A percentile compares a stretch with the other conserved stretches of the same genome.
These are phyloP conservation scores for Onygenales sp. DNA, from an alignment of 2,329 filamentous ascomycete species.

Conservation along the genomic window DNA sequence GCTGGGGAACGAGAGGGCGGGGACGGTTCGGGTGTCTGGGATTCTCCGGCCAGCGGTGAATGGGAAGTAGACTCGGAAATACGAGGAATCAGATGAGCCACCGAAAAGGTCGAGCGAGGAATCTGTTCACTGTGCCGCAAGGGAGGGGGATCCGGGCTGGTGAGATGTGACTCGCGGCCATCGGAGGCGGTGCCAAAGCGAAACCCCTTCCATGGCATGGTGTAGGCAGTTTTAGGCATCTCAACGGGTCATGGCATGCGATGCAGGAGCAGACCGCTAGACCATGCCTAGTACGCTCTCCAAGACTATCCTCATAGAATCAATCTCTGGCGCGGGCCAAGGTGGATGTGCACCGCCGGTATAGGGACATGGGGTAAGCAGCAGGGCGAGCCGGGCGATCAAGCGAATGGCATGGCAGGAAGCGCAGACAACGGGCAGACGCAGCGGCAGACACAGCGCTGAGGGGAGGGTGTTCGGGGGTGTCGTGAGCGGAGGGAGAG, in stretches of 20 bases:
- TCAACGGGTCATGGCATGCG: slow-evolving; percentile 6
- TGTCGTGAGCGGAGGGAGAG: too few relatives aligned
- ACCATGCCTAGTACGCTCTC: background rate
- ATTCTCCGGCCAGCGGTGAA: slow-evolving; percentile 2
- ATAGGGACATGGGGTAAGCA: background rate
- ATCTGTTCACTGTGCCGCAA: slow-evolving; percentile 8
- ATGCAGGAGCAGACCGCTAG: background rate
- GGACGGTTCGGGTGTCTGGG: background rate
- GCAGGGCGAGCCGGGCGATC: background rate
- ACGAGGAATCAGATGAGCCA: slow-evolving; percentile 4
- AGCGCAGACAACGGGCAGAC: background rate
- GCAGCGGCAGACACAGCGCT: too few relatives aligned
- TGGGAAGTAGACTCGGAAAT: slow-evolving; percentile 6
- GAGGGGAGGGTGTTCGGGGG: too few relatives aligned
- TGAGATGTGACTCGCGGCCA: background rate
- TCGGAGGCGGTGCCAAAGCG: slow-evolving; percentile 3
- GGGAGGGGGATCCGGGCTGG: slow-evolving; percentile 1
- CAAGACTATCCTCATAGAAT: background rate
- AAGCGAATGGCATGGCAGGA: background rate
- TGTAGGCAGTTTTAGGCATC: slow-evolving; percentile 2
- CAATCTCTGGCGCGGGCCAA: background rate
- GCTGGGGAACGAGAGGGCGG: background rate
- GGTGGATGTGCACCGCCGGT: background rate
- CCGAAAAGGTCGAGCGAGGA: slow-evolving; percentile 6
- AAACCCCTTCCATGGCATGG: slow-evolving; percentile 12